Percentiles rank a stretch among this genome's conserved stretches.
Evolutionary conservation across 1,139 yeast species (phyloP).

Genomic region (Starmera stellimalicola): DNA sequence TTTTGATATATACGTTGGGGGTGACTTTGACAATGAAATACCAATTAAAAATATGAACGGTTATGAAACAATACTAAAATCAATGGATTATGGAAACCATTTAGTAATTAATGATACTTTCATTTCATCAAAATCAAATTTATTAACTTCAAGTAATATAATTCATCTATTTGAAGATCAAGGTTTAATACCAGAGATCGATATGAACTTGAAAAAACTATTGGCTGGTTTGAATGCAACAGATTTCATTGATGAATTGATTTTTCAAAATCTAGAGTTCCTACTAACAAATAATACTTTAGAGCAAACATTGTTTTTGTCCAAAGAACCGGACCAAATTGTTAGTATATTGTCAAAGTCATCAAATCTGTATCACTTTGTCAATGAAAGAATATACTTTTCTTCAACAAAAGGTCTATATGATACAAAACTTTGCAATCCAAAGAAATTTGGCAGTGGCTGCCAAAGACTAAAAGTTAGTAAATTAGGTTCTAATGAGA

Average conservation of each 20-base stretch:
- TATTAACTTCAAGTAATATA: slow-evolving; percentile 49
- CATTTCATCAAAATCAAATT: slow-evolving; percentile 28
- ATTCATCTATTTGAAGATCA: slow-evolving; percentile 44
- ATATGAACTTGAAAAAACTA: slow-evolving; percentile 63
- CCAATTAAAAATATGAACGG: slow-evolving; percentile 17
- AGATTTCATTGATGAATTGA: slow-evolving; percentile 59
- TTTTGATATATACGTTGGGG: slow-evolving; percentile 27
- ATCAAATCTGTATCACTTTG: slow-evolving; percentile 60
- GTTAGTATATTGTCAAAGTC: slow-evolving; percentile 24
- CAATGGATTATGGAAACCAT: slow-evolving; percentile 24
- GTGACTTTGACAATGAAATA: slow-evolving; percentile 17
- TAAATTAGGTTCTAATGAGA: slow-evolving; percentile 30
- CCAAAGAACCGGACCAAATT: slow-evolving; percentile 28
- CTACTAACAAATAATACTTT: slow-evolving; percentile 45
- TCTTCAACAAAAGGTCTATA: slow-evolving; percentile 27
- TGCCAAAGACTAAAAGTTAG: slow-evolving; percentile 38
- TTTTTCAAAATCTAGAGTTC: slow-evolving; percentile 47
- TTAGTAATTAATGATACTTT: slow-evolving; percentile 20
- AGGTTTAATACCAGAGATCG: slow-evolving; percentile 27
- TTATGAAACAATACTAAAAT: slow-evolving; percentile 9
- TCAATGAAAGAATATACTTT: slow-evolving; percentile 35
- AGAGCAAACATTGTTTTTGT: slow-evolving; percentile 45
- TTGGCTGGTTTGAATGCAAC: slow-evolving; percentile 62
- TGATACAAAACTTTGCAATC: slow-evolving; percentile 32
- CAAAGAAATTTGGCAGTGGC: slow-evolving; percentile 30